These are phyloP conservation scores for Eucalyptus erythrocorys DNA, from an alignment of 345 rosid species.

Conservation along the genomic window DNA sequence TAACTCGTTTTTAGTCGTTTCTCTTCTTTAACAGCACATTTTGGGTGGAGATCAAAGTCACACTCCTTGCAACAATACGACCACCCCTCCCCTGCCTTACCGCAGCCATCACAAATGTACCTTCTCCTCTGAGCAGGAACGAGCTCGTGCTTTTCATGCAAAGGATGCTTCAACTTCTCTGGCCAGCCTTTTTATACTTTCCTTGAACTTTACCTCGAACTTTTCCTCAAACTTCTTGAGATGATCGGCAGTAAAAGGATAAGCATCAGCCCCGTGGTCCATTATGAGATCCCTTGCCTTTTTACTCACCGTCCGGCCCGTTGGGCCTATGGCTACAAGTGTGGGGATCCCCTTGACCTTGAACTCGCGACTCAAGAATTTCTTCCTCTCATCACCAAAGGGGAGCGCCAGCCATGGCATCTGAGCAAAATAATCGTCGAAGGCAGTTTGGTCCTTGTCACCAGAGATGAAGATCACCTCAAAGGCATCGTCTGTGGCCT, in stretches of 20 bases:
- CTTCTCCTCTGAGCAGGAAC: too few species aligned
- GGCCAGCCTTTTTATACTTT: slow-evolving; percentile 77
- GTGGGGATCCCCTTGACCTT: slow-evolving; percentile 20
- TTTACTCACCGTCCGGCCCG: slow-evolving; percentile 13
- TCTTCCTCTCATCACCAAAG: slow-evolving; percentile 20
- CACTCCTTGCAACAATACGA: too few species aligned
- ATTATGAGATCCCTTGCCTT: slow-evolving; percentile 10
- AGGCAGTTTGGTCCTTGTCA: slow-evolving; percentile 25
- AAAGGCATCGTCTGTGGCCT: slow-evolving; percentile 12
- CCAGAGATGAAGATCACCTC: slow-evolving; percentile 33
- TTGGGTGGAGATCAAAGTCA: too few species aligned
- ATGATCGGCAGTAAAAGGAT: slow-evolving; percentile 20
- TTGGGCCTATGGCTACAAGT: slow-evolving; percentile 23
- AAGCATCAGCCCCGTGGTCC: slow-evolving; percentile 18
- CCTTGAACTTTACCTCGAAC: slow-evolving; percentile 15
- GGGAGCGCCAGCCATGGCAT: slow-evolving; percentile 46
- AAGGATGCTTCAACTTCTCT: slow-evolving; percentile 40
- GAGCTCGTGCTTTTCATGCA: too few species aligned
- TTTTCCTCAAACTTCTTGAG: slow-evolving; percentile 7
- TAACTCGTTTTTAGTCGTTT: too few species aligned
- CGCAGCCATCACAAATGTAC: too few species aligned
- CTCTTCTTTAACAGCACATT: too few species aligned
- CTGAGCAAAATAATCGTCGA: slow-evolving; percentile 5
- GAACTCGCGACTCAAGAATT: slow-evolving; percentile 11
- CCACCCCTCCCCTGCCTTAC: too few species aligned